Conservation (phyloP, 2,329 filamentous ascomycete species). For the Lecanosticta acicola region DNA sequence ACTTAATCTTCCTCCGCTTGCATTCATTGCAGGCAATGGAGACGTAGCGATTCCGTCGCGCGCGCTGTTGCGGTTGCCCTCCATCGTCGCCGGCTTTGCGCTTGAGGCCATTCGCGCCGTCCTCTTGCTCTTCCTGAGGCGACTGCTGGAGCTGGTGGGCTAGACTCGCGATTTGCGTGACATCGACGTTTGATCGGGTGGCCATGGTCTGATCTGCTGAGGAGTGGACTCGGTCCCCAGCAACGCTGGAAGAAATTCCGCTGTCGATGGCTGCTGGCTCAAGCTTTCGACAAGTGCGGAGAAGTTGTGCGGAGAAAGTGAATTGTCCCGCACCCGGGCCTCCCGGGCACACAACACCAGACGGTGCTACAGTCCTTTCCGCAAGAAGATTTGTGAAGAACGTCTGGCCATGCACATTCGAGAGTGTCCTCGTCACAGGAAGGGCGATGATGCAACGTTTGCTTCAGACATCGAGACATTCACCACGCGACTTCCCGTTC, state of each 20-base stretch:
- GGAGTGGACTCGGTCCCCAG: neutral
- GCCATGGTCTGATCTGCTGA: neutral
- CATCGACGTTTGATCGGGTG: slow-evolving; percentile 5
- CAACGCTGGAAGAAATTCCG: neutral
- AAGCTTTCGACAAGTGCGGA: too few relatives aligned
- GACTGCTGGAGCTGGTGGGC: slow-evolving; percentile 15
- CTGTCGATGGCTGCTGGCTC: neutral
- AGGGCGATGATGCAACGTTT: too few relatives aligned
- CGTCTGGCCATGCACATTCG: too few relatives aligned
- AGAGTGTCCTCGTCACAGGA: too few relatives aligned
- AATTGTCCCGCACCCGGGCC: too few relatives aligned
- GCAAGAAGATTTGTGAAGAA: too few relatives aligned
- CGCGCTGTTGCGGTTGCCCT: slow-evolving; percentile 43
- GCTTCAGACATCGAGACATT: too few relatives aligned
- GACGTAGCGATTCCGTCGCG: slow-evolving; percentile 63
- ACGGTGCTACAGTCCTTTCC: too few relatives aligned
- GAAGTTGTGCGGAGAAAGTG: too few relatives aligned
- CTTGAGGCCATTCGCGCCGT: slow-evolving; percentile 30
- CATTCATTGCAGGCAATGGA: slow-evolving; percentile 63
- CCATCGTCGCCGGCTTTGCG: slow-evolving; percentile 41
- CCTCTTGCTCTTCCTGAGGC: slow-evolving; percentile 12
- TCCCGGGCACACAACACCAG: too few relatives aligned
- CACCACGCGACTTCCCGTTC: too few relatives aligned
- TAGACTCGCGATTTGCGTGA: slow-evolving; percentile 16
- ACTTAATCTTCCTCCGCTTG: slow-evolving; percentile 63